Conservation (phyloP, 108 stramenopile species). For the Cyclotella atomus region DNA sequence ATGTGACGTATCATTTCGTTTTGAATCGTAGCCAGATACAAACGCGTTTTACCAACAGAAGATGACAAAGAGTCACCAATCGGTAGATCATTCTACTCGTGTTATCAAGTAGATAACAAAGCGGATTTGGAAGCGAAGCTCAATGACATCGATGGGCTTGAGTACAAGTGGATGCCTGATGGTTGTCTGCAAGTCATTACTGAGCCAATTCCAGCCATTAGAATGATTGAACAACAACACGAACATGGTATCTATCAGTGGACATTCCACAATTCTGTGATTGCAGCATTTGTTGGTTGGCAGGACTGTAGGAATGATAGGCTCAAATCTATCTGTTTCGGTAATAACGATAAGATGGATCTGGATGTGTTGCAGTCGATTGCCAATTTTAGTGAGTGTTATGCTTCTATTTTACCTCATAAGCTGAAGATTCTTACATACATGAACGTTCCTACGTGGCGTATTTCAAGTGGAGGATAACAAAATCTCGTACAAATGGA, state of each 20-base stretch:
- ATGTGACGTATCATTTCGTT: not conserved
- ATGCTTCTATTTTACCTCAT: not conserved
- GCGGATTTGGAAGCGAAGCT: conserved; percentile 64
- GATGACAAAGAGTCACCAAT: conserved; percentile 80
- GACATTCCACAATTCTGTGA: conserved; percentile 67
- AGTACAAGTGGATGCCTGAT: conserved; percentile 74
- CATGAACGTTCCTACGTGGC: not conserved
- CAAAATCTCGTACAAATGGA: conserved; percentile 74
- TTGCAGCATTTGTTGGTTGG: conserved; percentile 88
- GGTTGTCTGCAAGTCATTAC: conserved; percentile 68
- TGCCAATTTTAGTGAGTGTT: conserved; percentile 52
- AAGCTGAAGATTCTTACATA: not conserved
- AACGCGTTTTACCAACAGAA: conserved; percentile 71
- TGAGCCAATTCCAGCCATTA: conserved; percentile 70
- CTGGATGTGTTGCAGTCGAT: conserved; percentile 56
- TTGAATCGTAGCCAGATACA: conserved; percentile 56
- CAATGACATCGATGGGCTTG: conserved; percentile 54
- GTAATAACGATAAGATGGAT: conserved; percentile 72
- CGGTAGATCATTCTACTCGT: conserved; percentile 79
- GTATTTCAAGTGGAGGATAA: conserved; percentile 48
- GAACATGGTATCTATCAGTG: conserved; percentile 57
- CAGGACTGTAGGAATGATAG: conserved; percentile 75
- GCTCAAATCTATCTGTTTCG: conserved; percentile 70
- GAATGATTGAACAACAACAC: conserved; percentile 62
- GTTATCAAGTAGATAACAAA: conserved; percentile 56